Evolutionary conservation across 495 filamentous ascomycete species (phyloP).

Genomic region (Lophium mytilinum): DNA sequence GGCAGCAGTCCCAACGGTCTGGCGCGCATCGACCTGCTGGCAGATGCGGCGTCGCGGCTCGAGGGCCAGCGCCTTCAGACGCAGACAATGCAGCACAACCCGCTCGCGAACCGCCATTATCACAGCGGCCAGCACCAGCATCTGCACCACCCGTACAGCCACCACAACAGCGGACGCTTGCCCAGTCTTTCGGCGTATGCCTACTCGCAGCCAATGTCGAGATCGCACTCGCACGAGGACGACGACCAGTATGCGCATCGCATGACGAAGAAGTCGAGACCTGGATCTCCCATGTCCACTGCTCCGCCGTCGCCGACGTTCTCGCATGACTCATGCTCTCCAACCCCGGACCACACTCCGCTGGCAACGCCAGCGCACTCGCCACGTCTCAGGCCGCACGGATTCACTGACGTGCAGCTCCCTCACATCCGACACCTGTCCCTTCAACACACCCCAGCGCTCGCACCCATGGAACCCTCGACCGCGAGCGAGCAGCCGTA

Average conservation of each 20-base stretch:
- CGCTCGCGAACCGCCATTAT: slow-evolving; percentile 53
- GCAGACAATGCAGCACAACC: slow-evolving; percentile 44
- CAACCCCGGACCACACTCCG: slow-evolving; percentile 93
- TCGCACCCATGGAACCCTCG: slow-evolving; percentile 86
- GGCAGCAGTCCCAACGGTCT: slow-evolving; percentile 35
- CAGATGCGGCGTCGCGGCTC: slow-evolving; percentile 79
- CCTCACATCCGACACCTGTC: slow-evolving; percentile 85
- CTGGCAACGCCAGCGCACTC: slow-evolving; percentile 94
- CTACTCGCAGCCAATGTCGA: slow-evolving; percentile 72
- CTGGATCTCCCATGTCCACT: slow-evolving; percentile 88
- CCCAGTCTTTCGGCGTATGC: slow-evolving; percentile 80
- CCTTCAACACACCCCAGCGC: slow-evolving; percentile 73
- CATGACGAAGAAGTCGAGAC: slow-evolving; percentile 76
- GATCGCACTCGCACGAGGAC: slow-evolving; percentile 84
- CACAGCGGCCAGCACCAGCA: slow-evolving; percentile 21
- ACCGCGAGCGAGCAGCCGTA: slow-evolving; percentile 50
- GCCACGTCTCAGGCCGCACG: slow-evolving; percentile 74
- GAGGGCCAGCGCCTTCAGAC: slow-evolving; percentile 45
- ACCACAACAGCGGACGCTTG: slow-evolving; percentile 35
- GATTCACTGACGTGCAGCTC: slow-evolving; percentile 59
- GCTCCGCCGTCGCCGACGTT: slow-evolving; percentile 97
- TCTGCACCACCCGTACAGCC: slow-evolving; percentile 23
- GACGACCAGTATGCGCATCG: slow-evolving; percentile 66
- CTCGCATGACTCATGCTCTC: slow-evolving; percentile 91
- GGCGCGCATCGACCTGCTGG: slow-evolving; percentile 72